phyloP scores from a whole-genome alignment of 2,329 filamentous ascomycete species.

The Alternaria triticina region DNA sequence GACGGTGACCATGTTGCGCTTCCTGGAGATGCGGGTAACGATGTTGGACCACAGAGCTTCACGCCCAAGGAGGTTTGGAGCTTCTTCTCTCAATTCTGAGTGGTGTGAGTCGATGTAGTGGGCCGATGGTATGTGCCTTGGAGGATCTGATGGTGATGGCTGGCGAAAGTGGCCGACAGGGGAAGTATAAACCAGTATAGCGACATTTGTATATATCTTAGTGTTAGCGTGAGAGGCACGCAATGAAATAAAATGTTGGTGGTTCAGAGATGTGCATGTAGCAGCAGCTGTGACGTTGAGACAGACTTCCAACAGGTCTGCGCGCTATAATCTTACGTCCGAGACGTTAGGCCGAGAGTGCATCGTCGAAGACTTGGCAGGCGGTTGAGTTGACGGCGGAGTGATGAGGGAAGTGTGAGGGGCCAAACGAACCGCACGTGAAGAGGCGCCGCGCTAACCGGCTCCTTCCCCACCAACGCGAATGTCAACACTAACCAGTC shows the following conservation, averaged over 20 bases:
- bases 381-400: not conserved
- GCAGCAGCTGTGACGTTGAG: not conserved
- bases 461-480: slow-evolving; percentile 10
- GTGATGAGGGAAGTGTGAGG: not conserved
- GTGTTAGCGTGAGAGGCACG: not conserved
- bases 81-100: slow-evolving; percentile 41
- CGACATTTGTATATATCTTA: not conserved
- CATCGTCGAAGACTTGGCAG: not conserved
- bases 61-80: slow-evolving; percentile 39
- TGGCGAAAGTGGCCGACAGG: no score
- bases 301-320: not conserved
- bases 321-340: not conserved
- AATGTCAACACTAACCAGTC: slow-evolving; percentile 15
- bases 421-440: not conserved
- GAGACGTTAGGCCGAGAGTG: not conserved
- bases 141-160: not conserved
- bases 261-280: not conserved
- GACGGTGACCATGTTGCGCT: slow-evolving; percentile 28
- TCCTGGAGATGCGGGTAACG: slow-evolving; percentile 18
- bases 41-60: slow-evolving; percentile 18
- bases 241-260: not conserved
- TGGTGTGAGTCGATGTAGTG: not conserved
- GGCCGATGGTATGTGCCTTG: not conserved
- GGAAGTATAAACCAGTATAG: no score
- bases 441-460: slow-evolving; percentile 9